Evolutionary conservation across 1,139 yeast species (phyloP).

Genomic region (Candida sp.): DNA sequence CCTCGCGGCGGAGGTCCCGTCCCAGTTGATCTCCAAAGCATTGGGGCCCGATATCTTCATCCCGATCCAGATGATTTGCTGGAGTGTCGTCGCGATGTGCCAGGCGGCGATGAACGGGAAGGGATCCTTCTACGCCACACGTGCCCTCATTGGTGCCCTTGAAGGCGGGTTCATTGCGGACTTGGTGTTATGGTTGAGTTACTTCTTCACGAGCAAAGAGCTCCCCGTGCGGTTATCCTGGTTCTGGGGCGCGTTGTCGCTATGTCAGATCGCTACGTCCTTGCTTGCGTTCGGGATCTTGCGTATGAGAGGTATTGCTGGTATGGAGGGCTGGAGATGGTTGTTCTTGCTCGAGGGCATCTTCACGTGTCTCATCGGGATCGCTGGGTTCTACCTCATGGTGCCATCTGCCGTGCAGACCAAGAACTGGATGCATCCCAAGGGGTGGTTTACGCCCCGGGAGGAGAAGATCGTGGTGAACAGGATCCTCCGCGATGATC

Average conservation of each 20-base stretch:
- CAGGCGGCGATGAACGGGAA: conserved; percentile 29
- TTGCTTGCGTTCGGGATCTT: conserved; percentile 39
- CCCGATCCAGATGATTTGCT: conserved; percentile 34
- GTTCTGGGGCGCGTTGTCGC: conserved; percentile 18
- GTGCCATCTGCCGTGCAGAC: conserved; percentile 64
- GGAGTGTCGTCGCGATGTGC: conserved; percentile 33
- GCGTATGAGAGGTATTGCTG: conserved; percentile 28
- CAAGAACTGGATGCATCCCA: conserved; percentile 50
- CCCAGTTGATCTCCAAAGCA: conserved; percentile 34
- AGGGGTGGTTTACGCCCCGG: conserved; percentile 68
- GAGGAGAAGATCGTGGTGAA: conserved; percentile 69
- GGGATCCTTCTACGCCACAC: conserved; percentile 27
- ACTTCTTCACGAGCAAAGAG: conserved; percentile 32
- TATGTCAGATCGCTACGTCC: conserved; percentile 38
- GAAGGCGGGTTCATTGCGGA: conserved; percentile 40
- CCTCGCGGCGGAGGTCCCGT: conserved; percentile 36
- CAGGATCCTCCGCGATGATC: conserved; percentile 68
- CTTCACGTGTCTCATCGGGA: conserved; percentile 58
- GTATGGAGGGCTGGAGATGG: conserved; percentile 63
- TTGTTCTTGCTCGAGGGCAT: conserved; percentile 67
- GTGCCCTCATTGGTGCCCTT: conserved; percentile 31
- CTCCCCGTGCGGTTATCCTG: conserved; percentile 28
- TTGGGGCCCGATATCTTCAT: conserved; percentile 37
- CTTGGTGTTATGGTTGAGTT: conserved; percentile 28
- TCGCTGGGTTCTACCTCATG: conserved; percentile 57